Base-by-base conservation (phyloP, 169 alveolate genomes). In the Cyclospora cayetanensis region DNA sequence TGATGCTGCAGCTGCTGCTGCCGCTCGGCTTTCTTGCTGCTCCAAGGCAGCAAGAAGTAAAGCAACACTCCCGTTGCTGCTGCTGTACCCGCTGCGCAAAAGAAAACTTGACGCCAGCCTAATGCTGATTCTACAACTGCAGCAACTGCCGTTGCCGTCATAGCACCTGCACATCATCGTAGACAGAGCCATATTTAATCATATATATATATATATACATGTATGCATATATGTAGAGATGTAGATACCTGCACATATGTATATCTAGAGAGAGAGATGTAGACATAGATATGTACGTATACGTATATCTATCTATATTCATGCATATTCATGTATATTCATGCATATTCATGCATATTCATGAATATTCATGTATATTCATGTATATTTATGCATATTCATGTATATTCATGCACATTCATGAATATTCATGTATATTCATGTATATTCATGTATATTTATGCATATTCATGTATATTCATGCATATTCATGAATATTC, bases 71-170 rank as follows among this genome's bases (percentile, higher is more conserved):
- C 31, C 1, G 80, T 68, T 29, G 43, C 80, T 68, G 80, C 80
- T 68, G 80, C 80, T 68, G 80, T 68, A 35, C 53, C 80, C 18
- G 95, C 92, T 27, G 95, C 93, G 77, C 82, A 63, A 29, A 77
- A 72, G 80, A 94, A 94, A 85, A 90, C 95, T 65, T 89, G 70
- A 35, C 96, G 90, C 96, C 96, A 94, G n/a, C 95, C 96, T 12
- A 94, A n/a, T 34, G 63, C 86, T 20, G 80, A 41, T 25, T 91
- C 91, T 35, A 94, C 84, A 37, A 87, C 66, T 68, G 96, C 96
- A 29, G 95, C 87, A 68, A 94, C 85, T 39, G 93, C 96, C 15
- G 96, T 94, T 12, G 96, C 87, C 46, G 87, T 90, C 42, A 94
- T 92, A 22, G 96, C 95, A 15, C 96, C 96, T 41, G 50, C 86